Conservation (phyloP, 2,329 filamentous ascomycete species). For the Fusarium bactridioides region DNA sequence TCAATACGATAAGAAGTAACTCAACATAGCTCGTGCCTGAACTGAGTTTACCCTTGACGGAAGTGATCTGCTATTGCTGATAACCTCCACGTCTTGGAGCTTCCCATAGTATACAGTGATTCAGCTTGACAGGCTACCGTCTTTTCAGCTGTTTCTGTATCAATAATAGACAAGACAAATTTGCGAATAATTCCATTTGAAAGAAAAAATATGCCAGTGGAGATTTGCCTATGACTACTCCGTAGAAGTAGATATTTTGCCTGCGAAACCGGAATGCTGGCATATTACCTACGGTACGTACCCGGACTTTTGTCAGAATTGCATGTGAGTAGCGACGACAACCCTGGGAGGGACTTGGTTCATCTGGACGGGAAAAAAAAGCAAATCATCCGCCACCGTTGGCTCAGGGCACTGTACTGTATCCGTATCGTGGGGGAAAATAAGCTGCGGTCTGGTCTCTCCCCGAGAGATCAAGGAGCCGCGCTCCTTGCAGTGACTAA, state of each 20-base stretch:
- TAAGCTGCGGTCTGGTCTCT: slow-evolving; percentile 24
- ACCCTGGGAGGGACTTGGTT: slow-evolving; percentile 9
- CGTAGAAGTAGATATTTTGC: not conserved
- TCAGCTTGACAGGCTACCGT: not conserved
- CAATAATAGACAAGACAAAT: not conserved
- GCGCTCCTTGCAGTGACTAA: slow-evolving; percentile 31
- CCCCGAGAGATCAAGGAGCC: slow-evolving; percentile 6
- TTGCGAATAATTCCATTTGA: not conserved
- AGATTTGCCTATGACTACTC: not conserved
- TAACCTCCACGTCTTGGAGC: not conserved
- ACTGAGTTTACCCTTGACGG: not conserved
- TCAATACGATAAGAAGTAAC: not conserved
- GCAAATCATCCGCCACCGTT: slow-evolving; percentile 23
- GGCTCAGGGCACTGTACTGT: not conserved
- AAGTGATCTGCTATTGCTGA: not conserved
- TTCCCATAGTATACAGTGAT: not conserved
- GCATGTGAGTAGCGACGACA: not conserved
- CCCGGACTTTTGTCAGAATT: not conserved
- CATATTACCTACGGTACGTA: not conserved
- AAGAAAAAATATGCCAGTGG: not conserved
- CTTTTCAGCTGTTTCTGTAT: not conserved
- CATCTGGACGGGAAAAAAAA: slow-evolving; percentile 15
- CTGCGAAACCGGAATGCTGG: slow-evolving; percentile 25
- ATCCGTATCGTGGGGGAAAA: slow-evolving; percentile 35
- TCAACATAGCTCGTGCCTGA: not conserved